Conservation (phyloP, 2,329 filamentous ascomycete species). For the Penicillium glabrum region DNA sequence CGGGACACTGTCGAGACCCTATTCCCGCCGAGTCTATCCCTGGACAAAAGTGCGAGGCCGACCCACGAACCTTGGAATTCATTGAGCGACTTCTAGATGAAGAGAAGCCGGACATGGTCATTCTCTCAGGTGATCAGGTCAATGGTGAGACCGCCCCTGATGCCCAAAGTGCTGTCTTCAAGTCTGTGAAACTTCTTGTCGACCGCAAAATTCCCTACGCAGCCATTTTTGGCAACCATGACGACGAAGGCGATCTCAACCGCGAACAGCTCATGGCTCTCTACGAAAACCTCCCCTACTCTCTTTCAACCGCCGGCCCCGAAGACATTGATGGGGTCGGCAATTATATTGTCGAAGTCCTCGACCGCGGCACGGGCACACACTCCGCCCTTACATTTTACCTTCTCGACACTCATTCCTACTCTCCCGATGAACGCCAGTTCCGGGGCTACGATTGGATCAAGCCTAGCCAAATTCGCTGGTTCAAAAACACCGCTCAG, state of each 20-base stretch:
- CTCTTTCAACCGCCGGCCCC: slow-evolving; percentile 80
- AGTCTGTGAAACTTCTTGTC: slow-evolving; percentile 80
- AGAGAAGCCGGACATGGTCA: slow-evolving; percentile 88
- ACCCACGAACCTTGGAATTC: slow-evolving; percentile 88
- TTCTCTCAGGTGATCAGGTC: slow-evolving; percentile 90
- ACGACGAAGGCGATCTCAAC: slow-evolving; percentile 82
- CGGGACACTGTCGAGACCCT: slow-evolving; percentile 83
- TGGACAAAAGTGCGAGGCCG: slow-evolving; percentile 77
- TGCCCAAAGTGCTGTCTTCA: slow-evolving; percentile 90
- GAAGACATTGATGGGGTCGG: slow-evolving; percentile 84
- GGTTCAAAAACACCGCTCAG: slow-evolving; percentile 81
- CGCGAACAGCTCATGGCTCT: slow-evolving; percentile 80
- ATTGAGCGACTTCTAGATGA: slow-evolving; percentile 80
- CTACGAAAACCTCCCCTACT: slow-evolving; percentile 83
- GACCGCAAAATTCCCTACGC: slow-evolving; percentile 89
- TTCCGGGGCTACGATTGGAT: slow-evolving; percentile 97
- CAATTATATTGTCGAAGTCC: slow-evolving; percentile 90
- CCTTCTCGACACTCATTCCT: slow-evolving; percentile 87
- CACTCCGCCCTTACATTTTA: slow-evolving; percentile 95
- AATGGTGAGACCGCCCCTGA: slow-evolving; percentile 93
- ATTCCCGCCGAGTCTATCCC: slow-evolving; percentile 70
- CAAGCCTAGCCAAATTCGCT: slow-evolving; percentile 88
- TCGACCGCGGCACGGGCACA: slow-evolving; percentile 73
- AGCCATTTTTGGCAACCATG: slow-evolving; percentile 95
- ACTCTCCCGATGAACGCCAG: slow-evolving; percentile 83